These are phyloP conservation scores for Ophiostoma sp. DNA, from an alignment of 2,329 filamentous ascomycete species.

Conservation along the genomic window DNA sequence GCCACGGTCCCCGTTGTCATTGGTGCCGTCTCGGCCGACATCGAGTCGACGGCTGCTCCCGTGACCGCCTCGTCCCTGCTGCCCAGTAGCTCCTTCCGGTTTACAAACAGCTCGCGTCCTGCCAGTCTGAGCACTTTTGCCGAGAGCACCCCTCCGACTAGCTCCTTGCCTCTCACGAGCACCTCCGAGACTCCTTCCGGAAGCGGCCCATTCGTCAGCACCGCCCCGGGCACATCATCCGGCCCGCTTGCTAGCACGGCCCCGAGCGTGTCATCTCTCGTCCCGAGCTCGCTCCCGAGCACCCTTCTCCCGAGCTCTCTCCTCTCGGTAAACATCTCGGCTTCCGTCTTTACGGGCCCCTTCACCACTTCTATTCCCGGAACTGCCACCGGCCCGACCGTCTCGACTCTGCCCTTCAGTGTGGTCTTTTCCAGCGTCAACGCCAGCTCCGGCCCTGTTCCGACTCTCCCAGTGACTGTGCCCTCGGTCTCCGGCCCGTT, in stretches of 20 bases:
- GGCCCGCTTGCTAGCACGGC: too few relatives aligned
- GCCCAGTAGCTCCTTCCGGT: not conserved
- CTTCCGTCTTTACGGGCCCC: not conserved
- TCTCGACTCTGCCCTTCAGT: not conserved
- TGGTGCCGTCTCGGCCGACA: not conserved
- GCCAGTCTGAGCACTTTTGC: not conserved
- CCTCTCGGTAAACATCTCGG: not conserved
- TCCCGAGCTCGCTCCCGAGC: not conserved
- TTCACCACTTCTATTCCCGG: not conserved
- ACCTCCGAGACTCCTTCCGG: too few relatives aligned
- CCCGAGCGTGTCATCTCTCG: not conserved
- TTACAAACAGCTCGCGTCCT: constrained; percentile 2
- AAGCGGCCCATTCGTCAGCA: not conserved
- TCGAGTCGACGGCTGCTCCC: not conserved
- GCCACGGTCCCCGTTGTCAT: not conserved
- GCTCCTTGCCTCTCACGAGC: not conserved
- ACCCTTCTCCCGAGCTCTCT: not conserved
- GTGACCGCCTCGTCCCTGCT: not conserved
- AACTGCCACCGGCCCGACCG: not conserved
- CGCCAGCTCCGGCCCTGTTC: not conserved
- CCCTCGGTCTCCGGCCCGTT: not conserved
- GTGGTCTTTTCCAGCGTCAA: not conserved
- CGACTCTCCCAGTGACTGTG: not conserved
- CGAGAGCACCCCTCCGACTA: not conserved
- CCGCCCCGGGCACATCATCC: too few relatives aligned